phyloP scores from a whole-genome alignment of 768 basidiomycete genomes.

The Rhodosporidiobolus odoratus region DNA sequence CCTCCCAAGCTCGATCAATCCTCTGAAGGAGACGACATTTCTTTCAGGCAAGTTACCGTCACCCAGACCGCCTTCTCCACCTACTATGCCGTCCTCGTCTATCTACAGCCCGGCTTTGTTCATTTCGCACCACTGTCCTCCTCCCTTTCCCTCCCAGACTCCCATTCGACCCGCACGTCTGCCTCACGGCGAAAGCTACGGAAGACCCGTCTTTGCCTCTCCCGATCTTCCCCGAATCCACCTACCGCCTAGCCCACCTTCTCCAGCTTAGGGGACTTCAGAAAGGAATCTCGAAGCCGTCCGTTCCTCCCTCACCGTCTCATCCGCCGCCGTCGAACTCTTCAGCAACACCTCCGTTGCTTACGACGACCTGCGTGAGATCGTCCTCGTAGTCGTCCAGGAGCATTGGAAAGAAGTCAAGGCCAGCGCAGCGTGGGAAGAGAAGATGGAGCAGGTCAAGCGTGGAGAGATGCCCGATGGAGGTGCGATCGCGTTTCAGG shows the following conservation, averaged over 20 bases:
- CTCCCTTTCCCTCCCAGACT: neutral
- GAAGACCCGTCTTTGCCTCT: neutral
- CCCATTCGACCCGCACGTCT: neutral
- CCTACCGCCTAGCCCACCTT: neutral
- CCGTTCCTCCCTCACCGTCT: neutral
- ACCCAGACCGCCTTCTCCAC: neutral
- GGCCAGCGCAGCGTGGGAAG: neutral
- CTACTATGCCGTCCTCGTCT: conserved; percentile 8
- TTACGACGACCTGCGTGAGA: neutral
- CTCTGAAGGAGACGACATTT: neutral
- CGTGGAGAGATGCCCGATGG: neutral
- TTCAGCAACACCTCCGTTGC: neutral
- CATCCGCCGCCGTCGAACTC: neutral
- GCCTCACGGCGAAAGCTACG: no score
- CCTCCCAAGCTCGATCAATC: neutral
- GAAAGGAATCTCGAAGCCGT: neutral
- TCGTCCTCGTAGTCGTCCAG: neutral
- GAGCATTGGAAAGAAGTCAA: neutral
- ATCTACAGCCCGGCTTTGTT: neutral
- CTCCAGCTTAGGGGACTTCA: neutral
- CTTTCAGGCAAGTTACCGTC: neutral
- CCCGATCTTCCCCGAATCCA: neutral
- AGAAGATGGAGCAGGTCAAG: neutral
- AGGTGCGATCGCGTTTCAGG: neutral
- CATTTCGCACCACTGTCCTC: neutral